These are phyloP conservation scores for Acaromyces ingoldii DNA, from an alignment of 1,284 basidiomycete genomes.

Conservation along the genomic window DNA sequence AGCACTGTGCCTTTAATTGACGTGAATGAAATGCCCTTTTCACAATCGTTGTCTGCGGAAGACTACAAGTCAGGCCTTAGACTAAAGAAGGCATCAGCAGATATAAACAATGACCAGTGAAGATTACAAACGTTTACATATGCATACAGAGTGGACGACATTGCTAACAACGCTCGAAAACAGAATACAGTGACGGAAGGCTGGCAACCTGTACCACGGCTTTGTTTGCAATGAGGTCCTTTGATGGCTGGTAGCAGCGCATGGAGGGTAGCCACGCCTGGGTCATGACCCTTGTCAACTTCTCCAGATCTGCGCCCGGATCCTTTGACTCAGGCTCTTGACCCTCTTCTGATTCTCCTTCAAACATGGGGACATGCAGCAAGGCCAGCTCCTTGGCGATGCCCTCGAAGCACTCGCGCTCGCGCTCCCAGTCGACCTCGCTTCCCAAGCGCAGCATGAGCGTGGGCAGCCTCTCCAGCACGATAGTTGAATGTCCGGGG, in stretches of 20 bases:
- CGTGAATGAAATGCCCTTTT: too few relatives aligned
- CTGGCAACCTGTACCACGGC: conserved; percentile 37
- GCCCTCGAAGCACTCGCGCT: conserved; percentile 76
- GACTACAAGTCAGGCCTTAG: too few relatives aligned
- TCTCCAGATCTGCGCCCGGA: neutral
- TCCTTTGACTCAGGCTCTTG: neutral
- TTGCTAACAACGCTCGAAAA: conserved; percentile 46
- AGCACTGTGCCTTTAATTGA: too few relatives aligned
- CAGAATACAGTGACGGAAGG: conserved; percentile 45
- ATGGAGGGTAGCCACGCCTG: neutral
- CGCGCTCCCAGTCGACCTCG: conserved; percentile 81
- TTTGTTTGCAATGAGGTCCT: conserved; percentile 5
- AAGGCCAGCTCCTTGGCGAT: conserved; percentile 75
- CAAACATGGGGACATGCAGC: conserved; percentile 53
- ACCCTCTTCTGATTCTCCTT: neutral
- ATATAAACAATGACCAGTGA: too few relatives aligned
- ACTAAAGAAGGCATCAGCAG: too few relatives aligned
- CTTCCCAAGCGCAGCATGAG: conserved; percentile 44
- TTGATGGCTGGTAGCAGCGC: conserved; percentile 11
- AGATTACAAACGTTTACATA: too few relatives aligned
- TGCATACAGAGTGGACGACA: too few relatives aligned
- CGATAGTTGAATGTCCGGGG: conserved; percentile 76
- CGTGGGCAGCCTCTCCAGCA: conserved; percentile 58
- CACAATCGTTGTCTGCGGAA: too few relatives aligned
- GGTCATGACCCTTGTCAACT: too few relatives aligned